Percentiles rank a stretch among this genome's conserved stretches.
Evolutionary conservation across 768 basidiomycete genomes (phyloP).

Genomic region (Russula lepida): DNA sequence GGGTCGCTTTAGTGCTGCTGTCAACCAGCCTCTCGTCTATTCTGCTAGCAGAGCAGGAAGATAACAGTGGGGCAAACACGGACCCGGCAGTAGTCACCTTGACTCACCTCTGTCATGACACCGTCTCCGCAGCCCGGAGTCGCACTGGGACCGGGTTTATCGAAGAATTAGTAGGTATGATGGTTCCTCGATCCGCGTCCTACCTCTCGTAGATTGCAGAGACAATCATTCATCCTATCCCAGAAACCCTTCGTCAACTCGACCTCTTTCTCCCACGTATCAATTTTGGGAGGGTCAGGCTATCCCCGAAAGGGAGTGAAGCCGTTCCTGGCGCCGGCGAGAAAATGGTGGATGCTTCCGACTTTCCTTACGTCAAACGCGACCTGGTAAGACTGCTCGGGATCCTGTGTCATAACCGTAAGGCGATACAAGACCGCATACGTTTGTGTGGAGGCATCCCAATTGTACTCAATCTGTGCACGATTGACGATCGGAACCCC

Average conservation of each 20-base stretch:
- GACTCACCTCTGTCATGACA: constrained; percentile 8
- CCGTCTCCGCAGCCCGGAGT: constrained; percentile 5
- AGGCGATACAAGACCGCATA: constrained; percentile 63
- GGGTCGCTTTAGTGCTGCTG: constrained; percentile 16
- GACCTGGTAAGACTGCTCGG: constrained; percentile 88
- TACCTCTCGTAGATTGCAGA: neutral
- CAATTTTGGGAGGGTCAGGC: constrained; percentile 62
- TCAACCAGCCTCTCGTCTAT: constrained; percentile 15
- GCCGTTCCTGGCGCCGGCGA: neutral
- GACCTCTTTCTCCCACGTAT: constrained; percentile 81
- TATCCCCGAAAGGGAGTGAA: neutral
- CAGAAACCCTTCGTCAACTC: constrained; percentile 67
- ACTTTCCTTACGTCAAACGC: constrained; percentile 78
- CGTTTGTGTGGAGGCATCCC: constrained; percentile 66
- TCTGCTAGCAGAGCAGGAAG: constrained; percentile 12
- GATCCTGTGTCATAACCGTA: constrained; percentile 56
- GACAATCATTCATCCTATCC: neutral
- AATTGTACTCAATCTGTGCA: constrained; percentile 81
- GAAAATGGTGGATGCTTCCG: constrained; percentile 33
- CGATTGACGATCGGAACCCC: constrained; percentile 85
- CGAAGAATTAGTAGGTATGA: constrained; percentile 24
- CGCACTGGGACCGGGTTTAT: constrained; percentile 18
- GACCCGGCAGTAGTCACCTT: constrained; percentile 2
- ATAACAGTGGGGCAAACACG: neutral
- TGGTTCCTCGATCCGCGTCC: neutral